These are phyloP conservation scores for Halophytophthora batemanensis DNA, from an alignment of 352 stramenopile genomes.

Conservation along the genomic window DNA sequence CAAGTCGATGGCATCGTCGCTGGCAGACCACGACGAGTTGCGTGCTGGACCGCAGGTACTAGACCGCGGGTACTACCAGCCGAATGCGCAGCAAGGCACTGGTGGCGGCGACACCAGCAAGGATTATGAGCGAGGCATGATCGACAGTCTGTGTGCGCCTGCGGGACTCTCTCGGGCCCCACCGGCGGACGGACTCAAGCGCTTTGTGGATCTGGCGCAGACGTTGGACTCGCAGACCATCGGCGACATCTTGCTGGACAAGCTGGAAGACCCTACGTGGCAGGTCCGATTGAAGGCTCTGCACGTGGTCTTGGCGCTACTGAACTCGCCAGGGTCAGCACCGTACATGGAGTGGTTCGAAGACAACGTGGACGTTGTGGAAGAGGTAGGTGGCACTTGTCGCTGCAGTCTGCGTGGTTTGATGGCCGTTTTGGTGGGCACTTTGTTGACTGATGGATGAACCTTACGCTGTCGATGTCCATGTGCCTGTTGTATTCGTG, in stretches of 20 bases:
- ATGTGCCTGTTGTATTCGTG: slow-evolving; percentile 1
- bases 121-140: slow-evolving; percentile 84
- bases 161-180: slow-evolving; percentile 72
- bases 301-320: slow-evolving; percentile 70
- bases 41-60: slow-evolving; percentile 58
- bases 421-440: background rate
- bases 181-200: slow-evolving; percentile 70
- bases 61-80: slow-evolving; percentile 76
- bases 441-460: background rate
- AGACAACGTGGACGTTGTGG: slow-evolving; percentile 78
- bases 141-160: slow-evolving; percentile 79
- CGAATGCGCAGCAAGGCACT: slow-evolving; percentile 53
- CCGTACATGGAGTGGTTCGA: slow-evolving; percentile 81
- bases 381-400: slow-evolving; percentile 42
- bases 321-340: slow-evolving; percentile 61
- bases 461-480: background rate
- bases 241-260: slow-evolving; percentile 83
- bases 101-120: slow-evolving; percentile 74
- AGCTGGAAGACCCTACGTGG: slow-evolving; percentile 82
- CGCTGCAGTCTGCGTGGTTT: background rate
- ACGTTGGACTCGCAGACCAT: slow-evolving; percentile 83
- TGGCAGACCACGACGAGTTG: slow-evolving; percentile 84
- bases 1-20: slow-evolving; percentile 87
- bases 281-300: slow-evolving; percentile 82
- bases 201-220: slow-evolving; percentile 85